A percentile compares a stretch with the other conserved stretches of the same genome.
phyloP scores from a whole-genome alignment of 139 green algal species.

The Pleodorina starrii region DNA sequence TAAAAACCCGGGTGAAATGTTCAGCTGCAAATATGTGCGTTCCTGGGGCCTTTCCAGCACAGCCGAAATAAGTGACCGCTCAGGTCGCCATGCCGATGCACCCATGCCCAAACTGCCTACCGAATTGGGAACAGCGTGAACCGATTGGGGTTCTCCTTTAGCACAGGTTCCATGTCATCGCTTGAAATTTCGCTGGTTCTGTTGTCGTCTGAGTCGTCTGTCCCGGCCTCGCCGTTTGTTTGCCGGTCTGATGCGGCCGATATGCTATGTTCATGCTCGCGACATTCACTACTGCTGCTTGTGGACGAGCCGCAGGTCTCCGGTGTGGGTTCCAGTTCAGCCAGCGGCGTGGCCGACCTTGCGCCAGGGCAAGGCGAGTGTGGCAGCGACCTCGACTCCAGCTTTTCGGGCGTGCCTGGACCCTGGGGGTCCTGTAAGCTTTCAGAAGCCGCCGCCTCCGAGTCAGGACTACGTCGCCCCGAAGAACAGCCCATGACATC shows the following conservation, averaged over 20 bases:
- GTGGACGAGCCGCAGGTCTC: not conserved
- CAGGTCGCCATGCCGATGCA: not conserved
- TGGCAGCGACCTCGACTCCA: not conserved
- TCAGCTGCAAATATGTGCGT: no score
- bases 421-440: not conserved
- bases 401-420: not conserved
- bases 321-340: not conserved
- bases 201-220: not conserved
- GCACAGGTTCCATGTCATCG: conserved; percentile 79
- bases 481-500: not conserved
- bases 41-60: not conserved
- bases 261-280: not conserved
- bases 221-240: not conserved
- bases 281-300: not conserved
- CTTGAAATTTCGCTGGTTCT: no score
- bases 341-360: not conserved
- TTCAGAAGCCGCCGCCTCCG: not conserved
- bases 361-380: not conserved
- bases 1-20: no score
- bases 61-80: not conserved
- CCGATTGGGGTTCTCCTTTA: conserved; percentile 79
- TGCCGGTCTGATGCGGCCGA: not conserved
- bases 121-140: conserved; percentile 90
- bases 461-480: not conserved
- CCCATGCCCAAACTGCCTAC: conserved; percentile 54